Evolutionary conservation across 345 rosid species (phyloP).

Genomic region (Geranium rotundifolium): DNA sequence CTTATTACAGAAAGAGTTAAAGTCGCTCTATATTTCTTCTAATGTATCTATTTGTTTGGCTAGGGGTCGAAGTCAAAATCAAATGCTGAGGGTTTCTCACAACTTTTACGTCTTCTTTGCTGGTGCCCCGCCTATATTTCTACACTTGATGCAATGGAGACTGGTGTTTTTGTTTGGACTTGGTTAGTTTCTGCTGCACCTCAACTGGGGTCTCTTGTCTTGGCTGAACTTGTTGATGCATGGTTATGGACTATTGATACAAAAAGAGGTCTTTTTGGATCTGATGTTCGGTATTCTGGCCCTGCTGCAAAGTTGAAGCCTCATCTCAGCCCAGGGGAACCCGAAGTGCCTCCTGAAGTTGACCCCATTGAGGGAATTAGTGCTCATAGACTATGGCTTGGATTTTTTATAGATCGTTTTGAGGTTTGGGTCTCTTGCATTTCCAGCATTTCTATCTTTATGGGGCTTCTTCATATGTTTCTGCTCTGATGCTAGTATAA

Average conservation of each 20-base stretch:
- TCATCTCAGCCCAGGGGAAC: constrained; percentile 91
- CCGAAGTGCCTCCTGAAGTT: constrained; percentile 50
- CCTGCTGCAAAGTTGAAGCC: constrained; percentile 96
- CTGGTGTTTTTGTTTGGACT: constrained; percentile 95
- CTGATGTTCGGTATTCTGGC: constrained; percentile 67
- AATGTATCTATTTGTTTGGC: constrained; percentile 13
- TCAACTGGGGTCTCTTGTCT: constrained; percentile 79
- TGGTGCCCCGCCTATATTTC: constrained; percentile 99
- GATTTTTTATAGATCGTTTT: constrained; percentile 91
- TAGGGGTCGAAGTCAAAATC: constrained; percentile 68
- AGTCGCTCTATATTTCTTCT: constrained; percentile 3
- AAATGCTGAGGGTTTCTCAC: constrained; percentile 83
- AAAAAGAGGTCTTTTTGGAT: constrained; percentile 93
- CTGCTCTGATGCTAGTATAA: neutral
- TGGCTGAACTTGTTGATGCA: constrained; percentile 99
- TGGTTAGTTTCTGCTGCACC: constrained; percentile 99
- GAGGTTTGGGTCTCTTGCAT: constrained; percentile 48
- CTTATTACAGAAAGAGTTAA: neutral
- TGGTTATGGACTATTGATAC: constrained; percentile 99
- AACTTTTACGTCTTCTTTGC: constrained; percentile 90
- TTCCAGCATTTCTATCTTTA: constrained; percentile 3
- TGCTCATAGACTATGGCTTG: constrained; percentile 96
- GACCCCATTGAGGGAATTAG: constrained; percentile 88
- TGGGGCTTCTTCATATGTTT: neutral
- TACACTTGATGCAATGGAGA: constrained; percentile 90